Conservation (phyloP, 2,329 filamentous ascomycete species). For the Sclerotinia sclerotiorum region DNA sequence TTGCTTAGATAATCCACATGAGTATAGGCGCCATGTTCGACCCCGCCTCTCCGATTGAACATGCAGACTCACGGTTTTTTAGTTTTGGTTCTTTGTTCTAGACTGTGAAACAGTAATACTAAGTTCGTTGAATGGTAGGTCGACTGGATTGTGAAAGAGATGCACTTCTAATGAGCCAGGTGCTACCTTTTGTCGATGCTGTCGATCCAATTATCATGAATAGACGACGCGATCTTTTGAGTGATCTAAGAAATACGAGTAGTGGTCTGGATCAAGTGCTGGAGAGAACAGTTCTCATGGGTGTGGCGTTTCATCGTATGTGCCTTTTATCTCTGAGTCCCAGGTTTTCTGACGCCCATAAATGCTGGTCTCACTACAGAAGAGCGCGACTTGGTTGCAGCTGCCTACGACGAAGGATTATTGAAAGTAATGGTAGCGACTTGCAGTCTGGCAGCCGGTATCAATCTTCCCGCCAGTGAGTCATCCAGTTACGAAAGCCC, state of each 20-base stretch:
- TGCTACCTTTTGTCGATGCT: constrained; percentile 52
- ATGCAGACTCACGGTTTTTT: neutral
- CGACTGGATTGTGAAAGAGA: constrained; percentile 66
- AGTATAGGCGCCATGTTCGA: neutral
- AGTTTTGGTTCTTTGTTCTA: neutral
- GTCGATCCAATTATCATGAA: constrained; percentile 52
- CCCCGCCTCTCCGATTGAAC: neutral
- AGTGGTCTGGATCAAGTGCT: constrained; percentile 66
- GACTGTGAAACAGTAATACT: neutral
- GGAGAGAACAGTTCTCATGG: constrained; percentile 61
- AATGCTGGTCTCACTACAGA: constrained; percentile 70
- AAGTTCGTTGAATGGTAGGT: constrained; percentile 2
- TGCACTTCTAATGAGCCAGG: constrained; percentile 65
- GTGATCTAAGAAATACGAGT: constrained; percentile 63
- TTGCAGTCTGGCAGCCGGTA: constrained; percentile 79
- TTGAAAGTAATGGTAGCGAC: constrained; percentile 74
- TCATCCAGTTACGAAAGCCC: neutral
- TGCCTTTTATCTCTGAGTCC: constrained; percentile 23
- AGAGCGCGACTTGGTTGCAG: constrained; percentile 70
- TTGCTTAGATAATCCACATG: too few species aligned
- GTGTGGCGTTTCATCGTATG: constrained; percentile 74
- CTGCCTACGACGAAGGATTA: constrained; percentile 66
- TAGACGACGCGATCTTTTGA: constrained; percentile 62
- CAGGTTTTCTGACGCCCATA: neutral
- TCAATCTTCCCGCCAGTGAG: constrained; percentile 67